These are phyloP conservation scores for Sphenostylis stenocarpa DNA, from an alignment of 306 rosid species.

Conservation along the genomic window DNA sequence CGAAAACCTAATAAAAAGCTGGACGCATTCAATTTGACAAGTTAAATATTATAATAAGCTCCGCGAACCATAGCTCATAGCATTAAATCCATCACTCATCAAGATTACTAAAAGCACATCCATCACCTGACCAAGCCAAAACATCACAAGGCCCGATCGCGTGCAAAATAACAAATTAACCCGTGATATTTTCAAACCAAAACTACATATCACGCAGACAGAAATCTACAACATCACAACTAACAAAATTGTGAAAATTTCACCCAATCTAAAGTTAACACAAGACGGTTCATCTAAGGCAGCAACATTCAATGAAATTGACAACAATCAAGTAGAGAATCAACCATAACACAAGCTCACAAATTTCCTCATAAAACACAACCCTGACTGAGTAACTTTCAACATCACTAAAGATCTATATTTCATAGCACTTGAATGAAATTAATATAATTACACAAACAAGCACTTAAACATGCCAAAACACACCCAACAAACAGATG, in stretches of 20 bases:
- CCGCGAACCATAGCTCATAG: neutral
- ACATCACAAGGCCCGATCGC: neutral
- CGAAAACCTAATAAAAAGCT: neutral
- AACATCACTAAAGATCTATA: neutral
- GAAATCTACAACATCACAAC: constrained; percentile 1
- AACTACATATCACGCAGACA: neutral
- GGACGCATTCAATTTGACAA: neutral
- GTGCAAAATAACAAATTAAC: constrained; percentile 8
- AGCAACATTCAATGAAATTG: neutral
- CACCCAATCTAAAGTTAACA: neutral
- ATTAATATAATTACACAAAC: neutral
- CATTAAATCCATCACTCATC: neutral
- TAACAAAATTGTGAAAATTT: neutral
- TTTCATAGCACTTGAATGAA: neutral
- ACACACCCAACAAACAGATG: constrained; percentile 41
- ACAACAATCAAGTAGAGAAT: neutral
- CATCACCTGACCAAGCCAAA: neutral
- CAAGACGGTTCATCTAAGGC: neutral
- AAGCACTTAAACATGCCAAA: neutral
- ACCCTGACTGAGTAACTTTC: neutral
- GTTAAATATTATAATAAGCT: neutral
- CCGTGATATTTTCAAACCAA: neutral
- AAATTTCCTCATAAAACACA: neutral
- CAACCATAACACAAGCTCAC: neutral
- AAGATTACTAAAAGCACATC: neutral